Percentiles rank a stretch among this genome's conserved stretches.
Conservation (phyloP, 768 basidiomycete genomes). For the Tricholoma matsutake region DNA sequence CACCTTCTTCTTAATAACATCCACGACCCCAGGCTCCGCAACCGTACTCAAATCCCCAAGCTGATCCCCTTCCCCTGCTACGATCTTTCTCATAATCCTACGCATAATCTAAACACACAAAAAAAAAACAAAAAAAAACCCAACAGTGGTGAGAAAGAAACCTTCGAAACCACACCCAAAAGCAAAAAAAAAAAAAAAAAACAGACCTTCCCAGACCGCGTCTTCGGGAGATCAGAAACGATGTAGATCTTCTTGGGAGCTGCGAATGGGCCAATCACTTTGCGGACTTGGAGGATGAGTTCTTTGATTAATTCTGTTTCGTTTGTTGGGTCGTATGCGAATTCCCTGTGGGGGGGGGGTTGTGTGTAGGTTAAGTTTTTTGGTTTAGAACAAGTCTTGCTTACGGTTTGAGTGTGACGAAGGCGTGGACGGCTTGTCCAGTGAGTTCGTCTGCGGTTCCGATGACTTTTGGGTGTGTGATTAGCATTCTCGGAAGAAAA, state of each 20-base stretch:
- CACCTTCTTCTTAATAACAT: slow-evolving; percentile 80
- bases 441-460: slow-evolving; percentile 85
- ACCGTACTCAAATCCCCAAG: slow-evolving; percentile 93
- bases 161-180: background rate
- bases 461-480: slow-evolving; percentile 50
- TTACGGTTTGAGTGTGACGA: slow-evolving; percentile 92
- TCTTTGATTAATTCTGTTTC: slow-evolving; percentile 79
- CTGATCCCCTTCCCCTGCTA: slow-evolving; percentile 91
- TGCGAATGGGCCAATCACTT: slow-evolving; percentile 97
- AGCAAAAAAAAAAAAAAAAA: background rate
- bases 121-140: background rate
- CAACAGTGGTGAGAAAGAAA: too few species aligned
- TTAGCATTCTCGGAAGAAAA: too few species aligned
- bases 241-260: slow-evolving; percentile 91
- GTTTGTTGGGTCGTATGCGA: slow-evolving; percentile 66
- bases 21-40: slow-evolving; percentile 85
- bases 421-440: slow-evolving; percentile 91
- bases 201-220: slow-evolving; percentile 86
- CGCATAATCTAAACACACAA: slow-evolving; percentile 84
- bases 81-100: slow-evolving; percentile 94
- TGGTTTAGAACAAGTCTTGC: too few species aligned
- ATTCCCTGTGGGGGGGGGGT: slow-evolving; percentile 77
- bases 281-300: slow-evolving; percentile 91
- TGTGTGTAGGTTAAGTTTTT: too few species aligned
- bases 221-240: slow-evolving; percentile 88